These are phyloP conservation scores for Oropetium thomaeum DNA, from an alignment of 176 grass and related monocot genomes.

Conservation along the genomic window DNA sequence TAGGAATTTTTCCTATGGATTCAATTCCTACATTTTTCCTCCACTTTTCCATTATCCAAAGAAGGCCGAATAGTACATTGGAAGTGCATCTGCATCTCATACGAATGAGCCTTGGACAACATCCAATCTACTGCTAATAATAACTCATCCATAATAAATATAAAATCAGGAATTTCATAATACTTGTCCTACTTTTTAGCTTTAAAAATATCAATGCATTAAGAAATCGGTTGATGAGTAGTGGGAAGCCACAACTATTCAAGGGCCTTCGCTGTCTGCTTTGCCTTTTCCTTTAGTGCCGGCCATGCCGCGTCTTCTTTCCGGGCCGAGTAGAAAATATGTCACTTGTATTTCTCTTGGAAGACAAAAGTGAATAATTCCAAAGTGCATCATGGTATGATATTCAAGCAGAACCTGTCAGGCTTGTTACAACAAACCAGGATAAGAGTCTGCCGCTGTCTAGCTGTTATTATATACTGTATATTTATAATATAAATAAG, in stretches of 20 bases:
- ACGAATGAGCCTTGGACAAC: background rate
- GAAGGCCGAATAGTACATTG: no score
- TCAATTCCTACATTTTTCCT: no score
- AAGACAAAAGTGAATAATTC: background rate
- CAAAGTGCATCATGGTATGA: background rate
- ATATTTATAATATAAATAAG: background rate
- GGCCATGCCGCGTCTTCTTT: background rate
- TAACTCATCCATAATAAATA: no score
- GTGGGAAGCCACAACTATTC: background rate
- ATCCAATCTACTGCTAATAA: no score
- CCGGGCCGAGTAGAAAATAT: no score
- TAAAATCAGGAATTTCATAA: no score
- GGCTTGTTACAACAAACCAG: background rate
- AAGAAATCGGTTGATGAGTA: background rate
- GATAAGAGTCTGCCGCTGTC: background rate
- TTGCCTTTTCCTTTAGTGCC: background rate
- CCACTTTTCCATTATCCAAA: no score
- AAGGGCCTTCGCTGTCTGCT: background rate
- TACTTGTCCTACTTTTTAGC: no score
- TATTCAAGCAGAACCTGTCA: background rate
- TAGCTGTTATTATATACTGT: background rate
- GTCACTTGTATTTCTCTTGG: background rate
- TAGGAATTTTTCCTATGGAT: no score
- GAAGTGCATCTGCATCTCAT: background rate
- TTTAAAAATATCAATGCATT: no score